phyloP scores from a whole-genome alignment of 208 protist genomes.

The Crithidia sp. region DNA sequence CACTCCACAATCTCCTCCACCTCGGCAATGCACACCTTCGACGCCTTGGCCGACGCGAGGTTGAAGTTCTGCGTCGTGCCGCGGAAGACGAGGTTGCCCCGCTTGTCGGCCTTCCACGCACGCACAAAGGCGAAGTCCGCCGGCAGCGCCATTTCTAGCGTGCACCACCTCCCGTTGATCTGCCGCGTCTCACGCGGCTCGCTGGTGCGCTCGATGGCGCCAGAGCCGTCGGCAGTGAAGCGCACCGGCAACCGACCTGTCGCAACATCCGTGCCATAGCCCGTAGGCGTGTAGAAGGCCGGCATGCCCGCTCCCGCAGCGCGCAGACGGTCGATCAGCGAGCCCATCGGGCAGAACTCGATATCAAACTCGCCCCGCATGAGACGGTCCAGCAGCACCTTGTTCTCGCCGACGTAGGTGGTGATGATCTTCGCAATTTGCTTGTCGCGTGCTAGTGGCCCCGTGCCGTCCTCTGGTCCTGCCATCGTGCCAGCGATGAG shows the following conservation, averaged over 20 bases:
- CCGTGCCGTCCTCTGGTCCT: conserved; percentile 85
- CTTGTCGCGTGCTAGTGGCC: conserved; percentile 85
- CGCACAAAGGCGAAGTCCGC: conserved; percentile 93
- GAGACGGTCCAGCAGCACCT: conserved; percentile 81
- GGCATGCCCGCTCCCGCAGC: conserved; percentile 94
- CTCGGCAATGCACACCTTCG: conserved; percentile 92
- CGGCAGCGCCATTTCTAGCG: conserved; percentile 86
- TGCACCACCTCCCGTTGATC: conserved; percentile 87
- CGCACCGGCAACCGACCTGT: conserved; percentile 87
- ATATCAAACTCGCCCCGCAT: conserved; percentile 91
- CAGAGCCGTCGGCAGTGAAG: conserved; percentile 55
- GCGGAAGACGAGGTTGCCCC: conserved; percentile 70
- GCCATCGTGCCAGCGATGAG: conserved; percentile 87
- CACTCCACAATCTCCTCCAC: conserved; percentile 93
- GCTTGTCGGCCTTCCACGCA: conserved; percentile 91
- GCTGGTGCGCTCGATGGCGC: background rate
- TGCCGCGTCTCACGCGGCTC: conserved; percentile 65
- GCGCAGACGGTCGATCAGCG: conserved; percentile 90
- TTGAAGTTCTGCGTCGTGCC: conserved; percentile 95
- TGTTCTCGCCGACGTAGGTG: conserved; percentile 95
- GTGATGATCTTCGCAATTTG: conserved; percentile 79
- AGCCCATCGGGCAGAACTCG: conserved; percentile 95
- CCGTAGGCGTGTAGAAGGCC: conserved; percentile 95
- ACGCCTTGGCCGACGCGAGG: conserved; percentile 72
- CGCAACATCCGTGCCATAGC: conserved; percentile 82